Evolutionary conservation across 768 basidiomycete species (phyloP).

Genomic region (Asterophora parasitica): DNA sequence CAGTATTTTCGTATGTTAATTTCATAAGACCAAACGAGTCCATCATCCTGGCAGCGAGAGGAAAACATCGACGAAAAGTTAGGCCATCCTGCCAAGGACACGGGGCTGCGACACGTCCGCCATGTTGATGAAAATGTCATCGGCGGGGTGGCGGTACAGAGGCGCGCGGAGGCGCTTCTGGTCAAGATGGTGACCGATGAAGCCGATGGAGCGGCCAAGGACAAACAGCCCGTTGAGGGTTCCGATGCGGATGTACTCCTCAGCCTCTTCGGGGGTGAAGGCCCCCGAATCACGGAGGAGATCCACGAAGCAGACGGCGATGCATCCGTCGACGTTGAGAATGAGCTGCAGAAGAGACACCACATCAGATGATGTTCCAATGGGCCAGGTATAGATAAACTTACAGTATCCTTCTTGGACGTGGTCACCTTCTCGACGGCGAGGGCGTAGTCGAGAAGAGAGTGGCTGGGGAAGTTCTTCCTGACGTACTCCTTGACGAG

Average conservation of each 20-base stretch:
- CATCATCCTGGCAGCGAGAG: background rate
- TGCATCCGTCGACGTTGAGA: slow-evolving; percentile 94
- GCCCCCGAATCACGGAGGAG: slow-evolving; percentile 88
- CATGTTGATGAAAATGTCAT: slow-evolving; percentile 96
- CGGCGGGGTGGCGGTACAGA: slow-evolving; percentile 91
- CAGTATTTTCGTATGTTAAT: background rate
- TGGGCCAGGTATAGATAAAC: slow-evolving; percentile 24
- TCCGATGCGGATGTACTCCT: slow-evolving; percentile 97
- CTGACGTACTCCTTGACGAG: slow-evolving; percentile 93
- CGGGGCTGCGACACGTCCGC: slow-evolving; percentile 79
- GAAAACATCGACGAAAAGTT: background rate
- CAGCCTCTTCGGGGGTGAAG: slow-evolving; percentile 92
- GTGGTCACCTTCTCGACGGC: slow-evolving; percentile 98
- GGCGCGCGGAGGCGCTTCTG: slow-evolving; percentile 93
- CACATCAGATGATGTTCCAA: background rate
- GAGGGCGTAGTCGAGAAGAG: slow-evolving; percentile 88
- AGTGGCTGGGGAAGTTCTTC: slow-evolving; percentile 95
- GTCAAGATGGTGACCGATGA: slow-evolving; percentile 95
- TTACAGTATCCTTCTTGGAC: slow-evolving; percentile 91
- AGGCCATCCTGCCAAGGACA: slow-evolving; percentile 56
- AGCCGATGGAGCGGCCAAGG: slow-evolving; percentile 94
- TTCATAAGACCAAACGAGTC: background rate
- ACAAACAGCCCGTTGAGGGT: slow-evolving; percentile 97
- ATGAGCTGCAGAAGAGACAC: slow-evolving; percentile 54
- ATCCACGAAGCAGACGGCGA: slow-evolving; percentile 95